Base-by-base conservation (phyloP, 148 eudicot species). In the Vaccinium macrocarpon region DNA sequence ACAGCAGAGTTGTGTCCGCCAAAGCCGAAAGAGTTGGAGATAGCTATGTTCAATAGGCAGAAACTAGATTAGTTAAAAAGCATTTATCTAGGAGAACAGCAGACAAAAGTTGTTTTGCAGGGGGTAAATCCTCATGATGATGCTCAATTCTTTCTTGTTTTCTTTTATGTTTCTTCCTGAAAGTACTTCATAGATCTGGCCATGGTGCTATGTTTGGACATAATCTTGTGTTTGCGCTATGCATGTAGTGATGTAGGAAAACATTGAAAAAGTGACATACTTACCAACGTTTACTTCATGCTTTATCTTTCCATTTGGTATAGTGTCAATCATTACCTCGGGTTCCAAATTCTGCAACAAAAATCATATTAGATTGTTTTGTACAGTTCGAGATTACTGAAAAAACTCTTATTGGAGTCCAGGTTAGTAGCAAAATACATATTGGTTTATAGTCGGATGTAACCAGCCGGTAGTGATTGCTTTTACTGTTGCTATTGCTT, bases 391-490 rank as follows among this genome's bases (percentile, higher is more conserved):
- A 19, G 15, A 75, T 29, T 2, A 7, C 35, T 19, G 64, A 13
- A 56, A 79, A 21, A 16, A n/a, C 52, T 42, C 25, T 12, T 8
- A 38, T 48, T 8, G 55, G 76, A 72, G 21, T 72, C 48, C 3
- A 6, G 49, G 76, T 72, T 72, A 35, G 68, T 27, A 19, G 32
- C 18, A 1, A 82, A 8, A 27, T 79, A 84, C 86, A 76, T 79
- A 70, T 84, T 84, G 86, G 70, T 84, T 84, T 21, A 84, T 68
- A 15, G 82, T 84, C 11, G 86, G 86, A 70, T 84, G 86, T 35
- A 84, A 82, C 86, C 86, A 84, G 55, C 86, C 82, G 15, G 82
- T 84, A 35, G 64, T 21, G 52, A 70, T 84, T 57, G 83, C 82
- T 71, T 79, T 84, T 12, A 84, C 38, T 12, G 81, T 80, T 35